These are phyloP conservation scores for Plasmodium ovale DNA, from an alignment of 169 alveolate species.

Conservation along the genomic window DNA sequence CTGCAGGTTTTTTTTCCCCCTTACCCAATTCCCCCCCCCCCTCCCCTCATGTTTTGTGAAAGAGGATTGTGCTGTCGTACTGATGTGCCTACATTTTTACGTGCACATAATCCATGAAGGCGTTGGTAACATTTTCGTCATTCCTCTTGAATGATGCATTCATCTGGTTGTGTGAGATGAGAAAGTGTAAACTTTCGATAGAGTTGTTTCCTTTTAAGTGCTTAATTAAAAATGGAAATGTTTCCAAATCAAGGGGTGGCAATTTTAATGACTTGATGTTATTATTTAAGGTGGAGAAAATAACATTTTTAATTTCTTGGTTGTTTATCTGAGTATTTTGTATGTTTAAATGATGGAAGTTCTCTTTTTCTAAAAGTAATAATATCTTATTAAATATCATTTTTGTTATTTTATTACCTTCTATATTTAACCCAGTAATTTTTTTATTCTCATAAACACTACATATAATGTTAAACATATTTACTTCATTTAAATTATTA, in stretches of 20 bases:
- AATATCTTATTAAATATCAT: slow-evolving; percentile 54
- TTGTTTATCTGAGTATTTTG: slow-evolving; percentile 34
- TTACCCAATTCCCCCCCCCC: no score
- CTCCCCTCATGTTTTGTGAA: no score
- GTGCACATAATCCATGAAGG: slow-evolving; percentile 14
- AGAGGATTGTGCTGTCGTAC: no score
- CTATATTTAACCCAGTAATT: slow-evolving; percentile 45
- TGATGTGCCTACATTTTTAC: slow-evolving; percentile 34
- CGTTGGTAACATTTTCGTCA: slow-evolving; percentile 19
- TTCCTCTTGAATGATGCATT: background rate
- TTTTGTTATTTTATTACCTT: slow-evolving; percentile 43
- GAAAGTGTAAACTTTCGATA: slow-evolving; percentile 21
- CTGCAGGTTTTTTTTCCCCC: no score
- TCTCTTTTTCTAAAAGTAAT: slow-evolving; percentile 34
- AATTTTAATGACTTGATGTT: slow-evolving; percentile 20
- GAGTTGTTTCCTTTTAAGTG: slow-evolving; percentile 16
- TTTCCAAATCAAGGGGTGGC: slow-evolving; percentile 16
- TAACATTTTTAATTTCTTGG: slow-evolving; percentile 62
- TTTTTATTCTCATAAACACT: slow-evolving; percentile 32
- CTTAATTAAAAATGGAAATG: slow-evolving; percentile 23
- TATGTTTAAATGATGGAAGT: slow-evolving; percentile 41
- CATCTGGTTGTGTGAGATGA: background rate
- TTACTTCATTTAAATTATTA: slow-evolving; percentile 47
- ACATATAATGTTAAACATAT: slow-evolving; percentile 35
- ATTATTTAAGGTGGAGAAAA: slow-evolving; percentile 24